These are phyloP conservation scores for Pyricularia pennisetigena DNA, from an alignment of 2,329 filamentous ascomycete species.

Conservation along the genomic window DNA sequence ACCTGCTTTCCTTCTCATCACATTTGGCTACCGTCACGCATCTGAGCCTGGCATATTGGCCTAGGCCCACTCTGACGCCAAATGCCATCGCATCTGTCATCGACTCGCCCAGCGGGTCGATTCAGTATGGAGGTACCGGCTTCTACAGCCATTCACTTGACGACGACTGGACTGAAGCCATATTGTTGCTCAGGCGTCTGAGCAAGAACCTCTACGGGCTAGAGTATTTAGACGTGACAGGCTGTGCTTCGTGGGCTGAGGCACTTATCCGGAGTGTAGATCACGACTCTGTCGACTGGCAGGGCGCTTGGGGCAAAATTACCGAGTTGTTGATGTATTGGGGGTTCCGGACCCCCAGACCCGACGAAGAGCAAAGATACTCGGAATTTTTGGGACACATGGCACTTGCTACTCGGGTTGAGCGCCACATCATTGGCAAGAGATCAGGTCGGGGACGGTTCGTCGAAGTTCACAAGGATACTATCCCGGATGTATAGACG, in stretches of 20 bases:
- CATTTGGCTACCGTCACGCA: constrained; percentile 46
- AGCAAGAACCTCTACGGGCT: constrained; percentile 45
- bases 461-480: constrained; percentile 11
- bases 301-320: constrained; percentile 15
- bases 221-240: constrained; percentile 52
- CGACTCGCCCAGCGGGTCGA: constrained; percentile 28
- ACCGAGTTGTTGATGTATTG: constrained; percentile 11
- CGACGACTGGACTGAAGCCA: constrained; percentile 49
- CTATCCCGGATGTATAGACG: background rate
- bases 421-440: constrained; percentile 11
- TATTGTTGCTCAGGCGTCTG: constrained; percentile 43
- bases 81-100: constrained; percentile 39
- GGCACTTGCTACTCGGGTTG: constrained; percentile 8
- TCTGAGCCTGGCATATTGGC: constrained; percentile 53
- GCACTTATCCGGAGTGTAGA: constrained; percentile 32
- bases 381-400: constrained; percentile 6
- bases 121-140: constrained; percentile 41
- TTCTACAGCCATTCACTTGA: constrained; percentile 49
- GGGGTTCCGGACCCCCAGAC: constrained; percentile 1
- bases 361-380: constrained; percentile 4
- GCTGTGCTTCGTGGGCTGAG: constrained; percentile 44
- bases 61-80: constrained; percentile 46
- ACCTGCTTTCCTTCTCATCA: constrained; percentile 42
- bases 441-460: constrained; percentile 12
- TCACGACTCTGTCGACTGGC: constrained; percentile 44